A percentile compares a stretch with the other conserved stretches of the same genome.
Evolutionary conservation across 2,329 filamentous ascomycete genomes (phyloP).

Genomic region (Arthrobotrys conoides): DNA sequence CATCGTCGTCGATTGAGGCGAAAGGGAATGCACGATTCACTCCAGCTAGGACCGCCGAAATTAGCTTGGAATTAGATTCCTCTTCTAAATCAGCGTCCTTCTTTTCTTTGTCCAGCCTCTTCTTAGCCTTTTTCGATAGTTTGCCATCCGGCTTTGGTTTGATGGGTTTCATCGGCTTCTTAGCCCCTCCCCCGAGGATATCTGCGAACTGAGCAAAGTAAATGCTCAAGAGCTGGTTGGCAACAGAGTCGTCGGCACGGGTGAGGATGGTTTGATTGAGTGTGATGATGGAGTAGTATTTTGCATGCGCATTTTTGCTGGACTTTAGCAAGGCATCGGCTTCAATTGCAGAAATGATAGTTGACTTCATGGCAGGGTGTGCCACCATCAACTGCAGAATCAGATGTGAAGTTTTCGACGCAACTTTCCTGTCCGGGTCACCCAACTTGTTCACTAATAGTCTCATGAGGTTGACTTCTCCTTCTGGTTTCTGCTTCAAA

Average conservation of each 20-base stretch:
- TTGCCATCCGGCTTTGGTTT: conserved; percentile 66
- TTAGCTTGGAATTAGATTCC: conserved; percentile 89
- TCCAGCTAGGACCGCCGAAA: conserved; percentile 90
- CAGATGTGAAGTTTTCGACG: conserved; percentile 91
- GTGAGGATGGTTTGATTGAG: conserved; percentile 96
- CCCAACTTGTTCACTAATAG: conserved; percentile 96
- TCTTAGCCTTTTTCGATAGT: conserved; percentile 66
- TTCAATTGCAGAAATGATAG: conserved; percentile 87
- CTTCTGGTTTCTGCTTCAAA: conserved; percentile 94
- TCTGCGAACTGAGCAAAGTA: conserved; percentile 89
- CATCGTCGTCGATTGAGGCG: conserved; percentile 81
- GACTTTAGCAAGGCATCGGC: conserved; percentile 88
- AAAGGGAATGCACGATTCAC: conserved; percentile 98
- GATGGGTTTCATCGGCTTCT: conserved; percentile 69
- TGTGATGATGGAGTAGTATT: conserved; percentile 96
- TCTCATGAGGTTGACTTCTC: conserved; percentile 92
- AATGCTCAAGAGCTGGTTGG: conserved; percentile 84
- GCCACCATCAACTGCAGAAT: conserved; percentile 90
- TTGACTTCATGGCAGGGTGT: conserved; percentile 93
- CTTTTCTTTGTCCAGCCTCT: conserved; percentile 64
- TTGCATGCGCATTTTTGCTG: conserved; percentile 87
- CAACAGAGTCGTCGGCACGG: conserved; percentile 83
- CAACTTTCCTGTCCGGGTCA: conserved; percentile 94
- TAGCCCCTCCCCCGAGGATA: conserved; percentile 70
- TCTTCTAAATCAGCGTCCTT: conserved; percentile 68